Percentiles rank a stretch among this genome's conserved stretches.
phyloP scores from a whole-genome alignment of 768 basidiomycete genomes.

The Candolleomyces aberdarensis region DNA sequence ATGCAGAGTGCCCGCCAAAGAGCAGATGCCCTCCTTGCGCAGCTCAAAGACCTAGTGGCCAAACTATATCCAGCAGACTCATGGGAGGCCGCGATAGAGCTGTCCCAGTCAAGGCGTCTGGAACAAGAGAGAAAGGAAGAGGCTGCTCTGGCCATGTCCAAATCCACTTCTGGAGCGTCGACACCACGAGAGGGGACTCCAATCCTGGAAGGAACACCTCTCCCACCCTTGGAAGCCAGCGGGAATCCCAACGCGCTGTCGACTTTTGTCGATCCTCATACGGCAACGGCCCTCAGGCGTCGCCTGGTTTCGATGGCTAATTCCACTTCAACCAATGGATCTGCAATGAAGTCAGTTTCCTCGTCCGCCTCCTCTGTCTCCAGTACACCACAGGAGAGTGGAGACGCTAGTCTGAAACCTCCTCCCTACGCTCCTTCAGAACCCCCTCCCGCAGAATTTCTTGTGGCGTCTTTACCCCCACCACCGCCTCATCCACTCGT shows the following conservation, averaged over 20 bases:
- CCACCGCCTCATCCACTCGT: slow-evolving; percentile 45
- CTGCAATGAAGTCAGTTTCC: not conserved
- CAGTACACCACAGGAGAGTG: too few species aligned
- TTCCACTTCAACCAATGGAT: not conserved
- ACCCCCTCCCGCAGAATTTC: slow-evolving; percentile 1
- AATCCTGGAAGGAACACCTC: not conserved
- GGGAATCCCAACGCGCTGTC: slow-evolving; percentile 1
- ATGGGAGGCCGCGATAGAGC: not conserved
- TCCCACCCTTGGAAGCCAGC: too few species aligned
- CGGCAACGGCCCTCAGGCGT: not conserved
- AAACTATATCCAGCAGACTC: not conserved
- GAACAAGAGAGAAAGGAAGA: slow-evolving; percentile 1
- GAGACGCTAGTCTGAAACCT: not conserved
- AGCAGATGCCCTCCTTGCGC: slow-evolving; percentile 37
- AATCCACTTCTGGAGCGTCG: not conserved
- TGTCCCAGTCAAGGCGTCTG: not conserved
- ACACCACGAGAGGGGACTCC: not conserved
- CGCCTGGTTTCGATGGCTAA: not conserved
- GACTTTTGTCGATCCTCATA: not conserved
- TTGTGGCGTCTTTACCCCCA: slow-evolving; percentile 2
- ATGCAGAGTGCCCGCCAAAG: slow-evolving; percentile 55
- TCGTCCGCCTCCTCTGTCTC: not conserved
- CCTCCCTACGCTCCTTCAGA: not conserved
- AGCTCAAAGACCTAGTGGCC: slow-evolving; percentile 34
- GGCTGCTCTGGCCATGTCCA: not conserved